A percentile compares a stretch with the other conserved stretches of the same genome.
These are phyloP conservation scores for Phytophthora fragariaefolia DNA, from an alignment of 352 stramenopile genomes.

Conservation along the genomic window DNA sequence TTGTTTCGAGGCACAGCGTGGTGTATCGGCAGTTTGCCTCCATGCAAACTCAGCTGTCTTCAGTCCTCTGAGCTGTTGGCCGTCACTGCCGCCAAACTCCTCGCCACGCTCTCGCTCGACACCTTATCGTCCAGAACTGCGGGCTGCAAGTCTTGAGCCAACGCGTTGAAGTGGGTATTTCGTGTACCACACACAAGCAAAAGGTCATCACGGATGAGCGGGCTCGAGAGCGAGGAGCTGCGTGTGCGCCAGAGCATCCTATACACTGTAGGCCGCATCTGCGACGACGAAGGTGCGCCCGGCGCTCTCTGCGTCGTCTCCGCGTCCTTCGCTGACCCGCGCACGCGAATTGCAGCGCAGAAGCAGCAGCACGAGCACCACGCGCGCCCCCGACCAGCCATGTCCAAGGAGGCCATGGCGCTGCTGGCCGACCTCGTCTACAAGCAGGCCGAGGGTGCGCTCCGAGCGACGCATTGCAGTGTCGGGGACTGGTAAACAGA, in stretches of 20 bases:
- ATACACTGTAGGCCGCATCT: constrained; percentile 75
- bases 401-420: constrained; percentile 72
- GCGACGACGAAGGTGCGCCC: constrained; percentile 59
- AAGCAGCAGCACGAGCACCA: constrained; percentile 59
- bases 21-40: too few relatives aligned
- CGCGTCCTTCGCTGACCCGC: not conserved
- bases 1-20: not conserved
- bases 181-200: not conserved
- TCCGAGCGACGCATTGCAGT: constrained; percentile 40
- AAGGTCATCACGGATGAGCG: constrained; percentile 4
- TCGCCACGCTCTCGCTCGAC: too few relatives aligned
- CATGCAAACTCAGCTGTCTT: too few relatives aligned
- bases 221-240: constrained; percentile 40
- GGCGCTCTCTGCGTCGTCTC: not conserved
- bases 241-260: constrained; percentile 85
- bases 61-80: too few relatives aligned
- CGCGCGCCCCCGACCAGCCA: constrained; percentile 42
- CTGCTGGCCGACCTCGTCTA: constrained; percentile 70
- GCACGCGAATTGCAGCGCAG: constrained; percentile 38
- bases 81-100: too few relatives aligned
- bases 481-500: constrained; percentile 71
- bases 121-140: too few relatives aligned
- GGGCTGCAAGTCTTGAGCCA: too few relatives aligned
- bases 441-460: constrained; percentile 66
- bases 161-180: constrained; percentile 10